Evolutionary conservation across 208 protist species (phyloP).

Genomic region (Porcisia deanei): DNA sequence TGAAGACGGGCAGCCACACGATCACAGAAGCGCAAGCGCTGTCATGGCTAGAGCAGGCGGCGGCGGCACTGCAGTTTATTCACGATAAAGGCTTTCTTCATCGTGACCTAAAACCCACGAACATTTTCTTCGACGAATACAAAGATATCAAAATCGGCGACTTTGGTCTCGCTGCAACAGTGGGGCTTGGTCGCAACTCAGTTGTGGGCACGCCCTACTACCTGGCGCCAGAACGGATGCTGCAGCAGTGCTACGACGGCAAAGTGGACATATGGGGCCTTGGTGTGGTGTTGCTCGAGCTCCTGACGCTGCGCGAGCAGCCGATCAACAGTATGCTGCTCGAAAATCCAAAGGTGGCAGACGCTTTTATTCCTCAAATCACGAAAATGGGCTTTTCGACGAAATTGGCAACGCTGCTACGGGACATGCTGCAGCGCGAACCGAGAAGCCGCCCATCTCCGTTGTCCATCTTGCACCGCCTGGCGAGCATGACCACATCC

Average conservation of each 20-base stretch:
- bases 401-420: slow-evolving; percentile 56
- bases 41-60: slow-evolving; percentile 81
- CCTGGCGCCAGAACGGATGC: slow-evolving; percentile 90
- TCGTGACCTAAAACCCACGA: slow-evolving; percentile 91
- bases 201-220: slow-evolving; percentile 92
- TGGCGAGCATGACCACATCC: slow-evolving; percentile 40
- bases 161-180: slow-evolving; percentile 83
- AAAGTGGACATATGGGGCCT: slow-evolving; percentile 91
- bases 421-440: slow-evolving; percentile 75
- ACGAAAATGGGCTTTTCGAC: slow-evolving; percentile 62
- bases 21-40: slow-evolving; percentile 62
- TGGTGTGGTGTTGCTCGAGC: slow-evolving; percentile 77
- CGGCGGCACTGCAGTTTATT: slow-evolving; percentile 77
- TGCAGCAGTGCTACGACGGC: slow-evolving; percentile 78
- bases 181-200: slow-evolving; percentile 60
- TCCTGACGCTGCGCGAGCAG: slow-evolving; percentile 76
- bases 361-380: slow-evolving; percentile 60
- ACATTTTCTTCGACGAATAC: slow-evolving; percentile 88
- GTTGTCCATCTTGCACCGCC: slow-evolving; percentile 43
- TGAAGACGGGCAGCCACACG: slow-evolving; percentile 69
- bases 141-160: slow-evolving; percentile 85
- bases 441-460: slow-evolving; percentile 65
- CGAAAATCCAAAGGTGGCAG: slow-evolving; percentile 49
- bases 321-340: slow-evolving; percentile 86
- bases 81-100: slow-evolving; percentile 85